phyloP scores from a whole-genome alignment of 164 flowering plant species.

The Vitis amurensis region DNA sequence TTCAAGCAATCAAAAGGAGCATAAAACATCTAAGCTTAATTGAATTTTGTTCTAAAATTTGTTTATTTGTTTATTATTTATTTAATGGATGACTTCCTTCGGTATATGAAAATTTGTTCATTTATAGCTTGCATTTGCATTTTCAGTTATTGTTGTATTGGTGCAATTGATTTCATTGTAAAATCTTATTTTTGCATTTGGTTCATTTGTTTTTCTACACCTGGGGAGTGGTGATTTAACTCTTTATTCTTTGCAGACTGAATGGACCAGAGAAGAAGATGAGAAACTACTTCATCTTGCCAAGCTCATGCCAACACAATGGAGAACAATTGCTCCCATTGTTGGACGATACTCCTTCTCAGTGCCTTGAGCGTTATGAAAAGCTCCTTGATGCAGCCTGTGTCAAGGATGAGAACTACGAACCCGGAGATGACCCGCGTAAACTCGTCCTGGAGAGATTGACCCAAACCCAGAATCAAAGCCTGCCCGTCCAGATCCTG shows the following conservation, averaged over 20 bases:
- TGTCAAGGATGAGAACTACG: slow-evolving; percentile 90
- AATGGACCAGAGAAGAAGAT: slow-evolving; percentile 99
- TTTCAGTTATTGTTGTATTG: too few relatives aligned
- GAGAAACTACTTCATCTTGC: slow-evolving; percentile 96
- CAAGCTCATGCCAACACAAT: slow-evolving; percentile 96
- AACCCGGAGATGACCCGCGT: slow-evolving; percentile 89
- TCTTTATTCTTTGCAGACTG: slow-evolving; percentile 55
- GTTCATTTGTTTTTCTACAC: too few relatives aligned
- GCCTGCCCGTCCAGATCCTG: slow-evolving; percentile 99
- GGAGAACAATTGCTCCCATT: slow-evolving; percentile 98
- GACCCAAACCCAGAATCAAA: slow-evolving; percentile 98
- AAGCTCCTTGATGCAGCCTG: slow-evolving; percentile 97
- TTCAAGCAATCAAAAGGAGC: too few relatives aligned
- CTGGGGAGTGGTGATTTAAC: too few relatives aligned
- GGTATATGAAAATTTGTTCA: too few relatives aligned
- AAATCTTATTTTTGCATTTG: too few relatives aligned
- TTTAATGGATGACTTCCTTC: too few relatives aligned
- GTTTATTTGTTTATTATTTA: too few relatives aligned
- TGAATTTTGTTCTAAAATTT: too few relatives aligned
- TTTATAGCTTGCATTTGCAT: too few relatives aligned
- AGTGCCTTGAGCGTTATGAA: slow-evolving; percentile 96
- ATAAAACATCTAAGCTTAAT: too few relatives aligned
- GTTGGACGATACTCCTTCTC: slow-evolving; percentile 95
- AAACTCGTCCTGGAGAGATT: slow-evolving; percentile 96
- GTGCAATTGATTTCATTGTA: too few relatives aligned